Conservation (phyloP, 176 grass and related monocot genomes). For the Rhynchospora tenuis region DNA sequence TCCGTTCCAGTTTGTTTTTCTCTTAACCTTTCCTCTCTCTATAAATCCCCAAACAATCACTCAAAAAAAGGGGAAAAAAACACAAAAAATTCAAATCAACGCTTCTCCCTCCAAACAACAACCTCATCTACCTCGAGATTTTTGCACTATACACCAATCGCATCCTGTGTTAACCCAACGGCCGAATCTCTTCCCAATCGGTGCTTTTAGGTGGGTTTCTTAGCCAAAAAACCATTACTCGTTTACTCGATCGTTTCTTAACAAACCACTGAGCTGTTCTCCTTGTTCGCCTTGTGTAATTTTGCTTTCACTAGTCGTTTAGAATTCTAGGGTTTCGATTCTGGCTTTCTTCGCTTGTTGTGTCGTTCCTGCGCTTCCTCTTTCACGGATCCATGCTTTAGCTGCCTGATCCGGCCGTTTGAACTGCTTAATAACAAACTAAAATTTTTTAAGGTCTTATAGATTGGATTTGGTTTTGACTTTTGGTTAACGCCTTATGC, state of each 20-base stretch:
- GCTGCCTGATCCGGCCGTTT: constrained; percentile 13
- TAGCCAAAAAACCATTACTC: background rate
- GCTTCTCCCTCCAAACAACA: constrained; percentile 14
- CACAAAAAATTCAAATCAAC: constrained; percentile 13
- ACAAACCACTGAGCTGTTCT: background rate
- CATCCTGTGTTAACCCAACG: background rate
- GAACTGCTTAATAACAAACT: background rate
- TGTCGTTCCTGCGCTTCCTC: background rate
- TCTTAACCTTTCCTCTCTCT: background rate
- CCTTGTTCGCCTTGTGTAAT: background rate
- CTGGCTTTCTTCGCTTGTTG: background rate
- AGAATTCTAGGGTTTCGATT: constrained; percentile 18
- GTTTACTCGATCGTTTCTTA: background rate
- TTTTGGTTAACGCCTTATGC: constrained; percentile 4
- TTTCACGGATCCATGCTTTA: constrained; percentile 18
- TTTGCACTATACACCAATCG: background rate
- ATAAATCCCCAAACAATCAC: constrained; percentile 13
- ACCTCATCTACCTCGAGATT: constrained; percentile 8
- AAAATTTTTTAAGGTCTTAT: background rate
- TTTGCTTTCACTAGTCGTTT: background rate
- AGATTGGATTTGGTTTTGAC: constrained; percentile 18
- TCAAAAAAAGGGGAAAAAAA: background rate
- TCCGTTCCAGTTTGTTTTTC: background rate
- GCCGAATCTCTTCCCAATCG: constrained; percentile 11
- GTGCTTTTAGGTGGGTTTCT: constrained; percentile 24